Base-by-base conservation (phyloP, 345 rosid genomes). In the Acer negundo region DNA sequence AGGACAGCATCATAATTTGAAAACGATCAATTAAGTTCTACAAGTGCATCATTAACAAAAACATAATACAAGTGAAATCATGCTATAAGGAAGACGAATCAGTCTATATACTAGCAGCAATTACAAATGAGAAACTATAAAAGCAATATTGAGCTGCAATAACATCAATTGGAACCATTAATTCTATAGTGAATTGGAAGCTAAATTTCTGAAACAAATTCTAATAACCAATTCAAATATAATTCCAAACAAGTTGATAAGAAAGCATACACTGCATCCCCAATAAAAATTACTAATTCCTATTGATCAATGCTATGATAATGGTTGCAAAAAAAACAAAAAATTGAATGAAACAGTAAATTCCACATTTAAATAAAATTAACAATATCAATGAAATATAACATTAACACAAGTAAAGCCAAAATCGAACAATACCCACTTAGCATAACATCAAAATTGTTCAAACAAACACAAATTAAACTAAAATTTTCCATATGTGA, bases 381-480 rank as follows among this genome's bases (percentile, higher is more conserved):
- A 49, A 49, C 13, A 53, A 6, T 23, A 51, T 53, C 40, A 35
- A 70, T 0, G n/a, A 42, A 13, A 10, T 17, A 17, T 16, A 63
- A 4, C 8, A 62, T 35, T 42, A 8, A 26, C 7, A 1, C 8
- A 2, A 16, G 8, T 0, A 0, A 42, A 42, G 46, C 10, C 46
- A 17, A 35, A 58, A 11, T 15, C 7, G 51, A 46, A 44, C 0
- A 17, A n/a, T 64, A 64, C 10, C 24, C 46, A 16, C 23, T 61
- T 9, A 44, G 28, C 40, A 24, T 23, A 73, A 24, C 38, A 44
- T 31, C 77, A 74, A 28, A 74, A 40, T 40, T 26, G 69, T 74
- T 28, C 58, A 11, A 47, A 47, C 46, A 74, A 74, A 64, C 0
- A 63, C 7, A 74, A 74, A 10, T 62, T 16, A 7, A 73, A 10